Conservation (phyloP, 2,329 filamentous ascomycete genomes). For the Nannizziopsis arthrosporioides region DNA sequence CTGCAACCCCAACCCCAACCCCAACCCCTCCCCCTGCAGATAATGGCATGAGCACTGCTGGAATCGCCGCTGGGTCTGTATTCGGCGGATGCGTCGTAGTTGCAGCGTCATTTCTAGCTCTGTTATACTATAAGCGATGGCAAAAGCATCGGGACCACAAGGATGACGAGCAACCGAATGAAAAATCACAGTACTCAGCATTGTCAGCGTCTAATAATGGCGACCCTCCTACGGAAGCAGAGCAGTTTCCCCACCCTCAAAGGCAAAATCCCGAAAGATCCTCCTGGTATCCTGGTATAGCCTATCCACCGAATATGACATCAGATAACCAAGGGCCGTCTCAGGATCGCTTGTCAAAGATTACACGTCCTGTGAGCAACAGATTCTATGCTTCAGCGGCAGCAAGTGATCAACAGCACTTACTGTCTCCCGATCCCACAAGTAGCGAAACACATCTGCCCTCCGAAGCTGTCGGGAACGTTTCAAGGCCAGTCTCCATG, state of each 20-base stretch:
- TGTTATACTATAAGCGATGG: slow-evolving; percentile 15
- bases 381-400: slow-evolving; percentile 10
- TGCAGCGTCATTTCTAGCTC: slow-evolving; percentile 11
- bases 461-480: neutral
- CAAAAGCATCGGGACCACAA: slow-evolving; percentile 8
- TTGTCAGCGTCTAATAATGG: slow-evolving; percentile 7
- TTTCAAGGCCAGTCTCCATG: slow-evolving; percentile 6
- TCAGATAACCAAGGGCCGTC: neutral
- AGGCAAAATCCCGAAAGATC: neutral
- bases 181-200: slow-evolving; percentile 4
- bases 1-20: slow-evolving; percentile 4
- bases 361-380: neutral
- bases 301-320: neutral
- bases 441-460: neutral
- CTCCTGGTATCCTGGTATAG: neutral
- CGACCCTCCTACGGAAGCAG: slow-evolving; percentile 5
- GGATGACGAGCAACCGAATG: slow-evolving; percentile 1
- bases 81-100: slow-evolving; percentile 15
- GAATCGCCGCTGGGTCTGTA: slow-evolving; percentile 14
- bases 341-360: neutral
- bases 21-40: slow-evolving; percentile 4
- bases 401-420: neutral
- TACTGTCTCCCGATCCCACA: neutral
- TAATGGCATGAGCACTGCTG: slow-evolving; percentile 6
- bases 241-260: neutral